phyloP scores from a whole-genome alignment of 2,329 filamentous ascomycete species.

The Calonectria pteridis region DNA sequence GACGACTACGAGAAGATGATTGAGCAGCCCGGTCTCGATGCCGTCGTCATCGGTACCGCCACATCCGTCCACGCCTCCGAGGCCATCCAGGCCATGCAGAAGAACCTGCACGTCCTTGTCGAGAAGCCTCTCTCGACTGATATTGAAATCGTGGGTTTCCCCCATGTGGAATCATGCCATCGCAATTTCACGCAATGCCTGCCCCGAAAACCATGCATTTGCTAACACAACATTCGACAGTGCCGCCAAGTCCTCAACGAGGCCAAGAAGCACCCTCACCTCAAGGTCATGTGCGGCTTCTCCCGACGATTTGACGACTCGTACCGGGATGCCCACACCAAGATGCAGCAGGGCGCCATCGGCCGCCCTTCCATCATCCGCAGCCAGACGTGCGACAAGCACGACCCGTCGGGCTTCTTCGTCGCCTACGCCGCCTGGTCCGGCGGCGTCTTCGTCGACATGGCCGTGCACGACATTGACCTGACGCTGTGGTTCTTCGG shows the following conservation, averaged over 20 bases:
- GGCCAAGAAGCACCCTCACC: slow-evolving; percentile 55
- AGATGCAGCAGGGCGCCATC: slow-evolving; percentile 66
- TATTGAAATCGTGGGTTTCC: slow-evolving; percentile 64
- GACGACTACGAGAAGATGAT: slow-evolving; percentile 61
- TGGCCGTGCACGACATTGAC: slow-evolving; percentile 75
- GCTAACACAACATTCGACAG: slow-evolving; percentile 59
- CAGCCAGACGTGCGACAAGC: slow-evolving; percentile 76
- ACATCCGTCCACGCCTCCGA: slow-evolving; percentile 70
- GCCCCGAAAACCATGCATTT: slow-evolving; percentile 41
- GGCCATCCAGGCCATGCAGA: slow-evolving; percentile 66
- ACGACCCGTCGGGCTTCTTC: slow-evolving; percentile 74
- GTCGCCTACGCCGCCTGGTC: slow-evolving; percentile 73
- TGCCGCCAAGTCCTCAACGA: slow-evolving; percentile 19
- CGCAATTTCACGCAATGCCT: not conserved
- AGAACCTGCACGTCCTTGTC: slow-evolving; percentile 67
- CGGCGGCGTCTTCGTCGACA: slow-evolving; percentile 78
- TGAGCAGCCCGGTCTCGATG: slow-evolving; percentile 50
- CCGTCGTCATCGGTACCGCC: slow-evolving; percentile 55
- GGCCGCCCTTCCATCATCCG: slow-evolving; percentile 71
- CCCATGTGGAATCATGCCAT: not conserved
- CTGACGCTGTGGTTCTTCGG: slow-evolving; percentile 48
- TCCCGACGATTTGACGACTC: slow-evolving; percentile 67
- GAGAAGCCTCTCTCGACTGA: slow-evolving; percentile 72
- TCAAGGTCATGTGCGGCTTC: slow-evolving; percentile 67
- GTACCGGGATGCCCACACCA: slow-evolving; percentile 69